These are phyloP conservation scores for Lecanosticta acicola DNA, from an alignment of 2,329 filamentous ascomycete genomes.

Conservation along the genomic window DNA sequence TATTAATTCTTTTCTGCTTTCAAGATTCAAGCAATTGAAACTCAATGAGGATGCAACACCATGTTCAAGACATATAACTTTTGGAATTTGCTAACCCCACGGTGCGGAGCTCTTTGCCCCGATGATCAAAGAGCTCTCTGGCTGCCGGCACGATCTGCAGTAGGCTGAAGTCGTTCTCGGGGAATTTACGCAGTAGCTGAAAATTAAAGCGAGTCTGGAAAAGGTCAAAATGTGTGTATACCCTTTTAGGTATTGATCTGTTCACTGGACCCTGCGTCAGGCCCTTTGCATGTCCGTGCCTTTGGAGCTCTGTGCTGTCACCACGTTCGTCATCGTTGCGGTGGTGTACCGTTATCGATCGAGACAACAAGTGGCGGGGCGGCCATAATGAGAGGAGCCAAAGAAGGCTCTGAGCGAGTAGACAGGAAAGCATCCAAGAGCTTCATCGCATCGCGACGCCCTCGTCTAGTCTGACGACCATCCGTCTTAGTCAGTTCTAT, in stretches of 20 bases:
- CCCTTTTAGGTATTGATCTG: neutral
- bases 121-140: too few species aligned
- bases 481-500: neutral
- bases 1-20: slow-evolving; percentile 18
- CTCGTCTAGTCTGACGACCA: neutral
- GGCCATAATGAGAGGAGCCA: neutral
- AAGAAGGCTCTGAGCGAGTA: neutral
- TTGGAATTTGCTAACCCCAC: too few species aligned
- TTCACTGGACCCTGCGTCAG: neutral
- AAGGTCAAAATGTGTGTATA: neutral
- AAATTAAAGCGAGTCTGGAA: neutral
- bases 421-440: too few species aligned
- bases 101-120: neutral
- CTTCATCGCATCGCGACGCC: neutral
- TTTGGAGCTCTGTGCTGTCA: neutral
- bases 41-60: too few species aligned
- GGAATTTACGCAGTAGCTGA: slow-evolving; percentile 1
- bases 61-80: too few species aligned
- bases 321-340: neutral
- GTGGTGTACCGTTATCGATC: too few species aligned
- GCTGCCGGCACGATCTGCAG: neutral
- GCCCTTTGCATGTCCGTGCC: neutral
- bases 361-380: neutral
- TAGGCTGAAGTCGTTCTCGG: neutral
- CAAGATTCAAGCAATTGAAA: too few species aligned